phyloP scores from a whole-genome alignment of 805 yeast species.

The Tetrapisispora iriomotensis region DNA sequence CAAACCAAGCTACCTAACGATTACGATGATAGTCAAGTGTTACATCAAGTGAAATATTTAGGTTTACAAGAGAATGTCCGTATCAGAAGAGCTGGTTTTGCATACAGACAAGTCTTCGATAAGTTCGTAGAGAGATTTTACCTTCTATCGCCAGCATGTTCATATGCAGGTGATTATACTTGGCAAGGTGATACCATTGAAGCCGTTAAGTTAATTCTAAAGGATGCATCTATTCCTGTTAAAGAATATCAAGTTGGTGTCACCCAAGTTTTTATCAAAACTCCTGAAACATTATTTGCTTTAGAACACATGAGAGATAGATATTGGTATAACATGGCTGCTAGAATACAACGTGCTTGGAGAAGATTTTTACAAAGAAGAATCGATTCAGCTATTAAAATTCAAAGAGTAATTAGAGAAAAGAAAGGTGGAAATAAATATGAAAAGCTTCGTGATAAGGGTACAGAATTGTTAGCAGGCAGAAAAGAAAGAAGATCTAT shows the following conservation, averaged over 20 bases:
- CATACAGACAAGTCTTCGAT: slow-evolving; percentile 92
- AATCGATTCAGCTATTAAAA: slow-evolving; percentile 73
- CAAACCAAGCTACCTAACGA: slow-evolving; percentile 86
- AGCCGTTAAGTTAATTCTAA: slow-evolving; percentile 44
- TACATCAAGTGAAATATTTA: slow-evolving; percentile 90
- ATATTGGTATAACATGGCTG: slow-evolving; percentile 98
- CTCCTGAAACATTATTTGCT: slow-evolving; percentile 93
- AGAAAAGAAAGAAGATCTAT: slow-evolving; percentile 84
- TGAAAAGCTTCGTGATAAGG: slow-evolving; percentile 78
- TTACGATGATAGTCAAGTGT: slow-evolving; percentile 77
- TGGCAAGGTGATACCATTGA: slow-evolving; percentile 52
- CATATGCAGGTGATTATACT: slow-evolving; percentile 78
- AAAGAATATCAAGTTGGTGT: slow-evolving; percentile 87
- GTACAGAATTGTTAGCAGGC: slow-evolving; percentile 57
- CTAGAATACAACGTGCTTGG: slow-evolving; percentile 95
- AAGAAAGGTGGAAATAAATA: slow-evolving; percentile 71
- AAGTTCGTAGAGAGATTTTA: slow-evolving; percentile 93
- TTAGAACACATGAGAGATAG: slow-evolving; percentile 92
- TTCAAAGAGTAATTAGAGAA: slow-evolving; percentile 77
- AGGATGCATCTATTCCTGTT: slow-evolving; percentile 58
- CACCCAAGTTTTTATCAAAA: slow-evolving; percentile 86
- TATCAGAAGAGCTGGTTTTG: slow-evolving; percentile 97
- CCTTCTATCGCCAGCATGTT: slow-evolving; percentile 74
- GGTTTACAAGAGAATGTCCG: slow-evolving; percentile 96
- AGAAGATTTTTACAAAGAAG: slow-evolving; percentile 71